Evolutionary conservation across 1,139 yeast genomes (phyloP).

Genomic region (Suhomyces terraborum): DNA sequence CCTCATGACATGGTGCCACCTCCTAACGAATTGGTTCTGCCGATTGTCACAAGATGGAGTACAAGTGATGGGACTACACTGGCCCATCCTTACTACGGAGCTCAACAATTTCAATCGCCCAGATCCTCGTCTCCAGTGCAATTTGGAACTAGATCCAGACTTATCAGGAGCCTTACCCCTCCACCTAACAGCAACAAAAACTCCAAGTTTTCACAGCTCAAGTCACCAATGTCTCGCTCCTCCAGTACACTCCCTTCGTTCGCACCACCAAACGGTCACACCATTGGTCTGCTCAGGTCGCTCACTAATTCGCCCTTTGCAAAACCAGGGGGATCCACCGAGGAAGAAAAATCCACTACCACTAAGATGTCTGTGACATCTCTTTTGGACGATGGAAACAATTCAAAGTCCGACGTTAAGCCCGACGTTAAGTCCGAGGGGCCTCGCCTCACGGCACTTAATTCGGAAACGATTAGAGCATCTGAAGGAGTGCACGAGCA

Average conservation of each 20-base stretch:
- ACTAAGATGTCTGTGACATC: conserved; percentile 37
- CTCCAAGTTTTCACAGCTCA: conserved; percentile 8
- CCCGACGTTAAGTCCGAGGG: neutral
- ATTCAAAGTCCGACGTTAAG: neutral
- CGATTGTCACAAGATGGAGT: conserved; percentile 11
- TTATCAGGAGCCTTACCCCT: conserved; percentile 19
- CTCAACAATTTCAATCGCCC: conserved; percentile 13
- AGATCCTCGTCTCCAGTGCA: conserved; percentile 12
- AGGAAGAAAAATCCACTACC: conserved; percentile 11
- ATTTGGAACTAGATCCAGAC: conserved; percentile 4
- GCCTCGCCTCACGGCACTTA: neutral
- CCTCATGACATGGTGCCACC: conserved; percentile 26
- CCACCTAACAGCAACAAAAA: conserved; percentile 14
- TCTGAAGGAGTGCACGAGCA: neutral
- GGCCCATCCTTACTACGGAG: conserved; percentile 13
- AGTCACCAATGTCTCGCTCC: conserved; percentile 22
- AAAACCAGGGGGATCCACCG: conserved; percentile 11
- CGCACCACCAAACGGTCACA: conserved; percentile 12
- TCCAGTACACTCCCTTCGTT: conserved; percentile 14
- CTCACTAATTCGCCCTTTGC: conserved; percentile 21
- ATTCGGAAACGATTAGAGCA: too few species aligned
- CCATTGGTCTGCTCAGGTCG: conserved; percentile 9
- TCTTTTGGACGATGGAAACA: conserved; percentile 25
- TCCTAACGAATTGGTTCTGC: conserved; percentile 8
- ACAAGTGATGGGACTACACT: conserved; percentile 5